phyloP scores from a whole-genome alignment of 1,284 basidiomycete genomes.

The Golubevia sp. region DNA sequence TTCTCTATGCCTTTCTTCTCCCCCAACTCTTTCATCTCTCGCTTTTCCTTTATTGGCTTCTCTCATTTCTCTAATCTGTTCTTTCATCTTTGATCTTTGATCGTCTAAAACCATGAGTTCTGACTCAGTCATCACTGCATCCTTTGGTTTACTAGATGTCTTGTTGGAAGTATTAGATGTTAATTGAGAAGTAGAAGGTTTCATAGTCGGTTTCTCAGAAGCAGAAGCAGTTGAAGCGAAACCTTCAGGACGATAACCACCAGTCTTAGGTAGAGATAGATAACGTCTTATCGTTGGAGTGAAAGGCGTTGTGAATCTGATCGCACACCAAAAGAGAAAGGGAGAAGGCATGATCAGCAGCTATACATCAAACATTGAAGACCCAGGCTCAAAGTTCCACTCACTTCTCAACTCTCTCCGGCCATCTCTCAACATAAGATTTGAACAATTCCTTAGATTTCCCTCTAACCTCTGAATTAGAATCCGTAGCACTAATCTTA shows the following conservation, averaged over 20 bases:
- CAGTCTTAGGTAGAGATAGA: constrained; percentile 23
- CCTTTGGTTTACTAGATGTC: too few relatives aligned
- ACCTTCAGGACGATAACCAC: too few relatives aligned
- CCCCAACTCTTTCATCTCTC: background rate
- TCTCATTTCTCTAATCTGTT: background rate
- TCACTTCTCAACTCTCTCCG: constrained; percentile 63
- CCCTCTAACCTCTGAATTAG: constrained; percentile 64
- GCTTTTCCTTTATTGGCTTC: background rate
- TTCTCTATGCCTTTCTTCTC: background rate
- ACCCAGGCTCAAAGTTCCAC: constrained; percentile 13
- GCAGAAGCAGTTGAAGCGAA: too few relatives aligned
- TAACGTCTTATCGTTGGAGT: constrained; percentile 64
- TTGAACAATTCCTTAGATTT: constrained; percentile 63
- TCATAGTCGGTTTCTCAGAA: too few relatives aligned
- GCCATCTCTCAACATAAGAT: constrained; percentile 62
- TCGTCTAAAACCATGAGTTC: background rate
- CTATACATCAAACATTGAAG: background rate
- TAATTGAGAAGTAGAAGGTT: too few relatives aligned
- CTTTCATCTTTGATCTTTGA: background rate
- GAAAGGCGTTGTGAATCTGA: constrained; percentile 63
- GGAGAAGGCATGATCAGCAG: background rate
- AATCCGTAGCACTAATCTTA: constrained; percentile 63
- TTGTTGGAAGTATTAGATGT: too few relatives aligned
- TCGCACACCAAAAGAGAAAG: background rate
- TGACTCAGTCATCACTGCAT: background rate